Evolutionary conservation across 495 filamentous ascomycete species (phyloP).

Genomic region (Xylaria bambusicola): DNA sequence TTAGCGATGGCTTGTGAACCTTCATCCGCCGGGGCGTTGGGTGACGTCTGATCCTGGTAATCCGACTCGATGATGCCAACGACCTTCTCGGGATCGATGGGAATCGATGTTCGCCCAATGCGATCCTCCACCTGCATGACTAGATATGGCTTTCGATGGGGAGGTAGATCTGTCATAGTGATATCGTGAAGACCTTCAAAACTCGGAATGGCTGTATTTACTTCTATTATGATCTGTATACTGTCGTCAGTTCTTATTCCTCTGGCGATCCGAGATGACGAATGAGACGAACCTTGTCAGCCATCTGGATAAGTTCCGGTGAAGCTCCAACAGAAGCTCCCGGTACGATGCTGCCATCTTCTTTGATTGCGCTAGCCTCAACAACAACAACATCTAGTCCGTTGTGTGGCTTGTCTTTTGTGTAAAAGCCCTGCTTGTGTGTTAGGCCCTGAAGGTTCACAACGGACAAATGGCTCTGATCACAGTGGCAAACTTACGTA

Average conservation of each 20-base stretch:
- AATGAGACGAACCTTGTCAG: slow-evolving; percentile 63
- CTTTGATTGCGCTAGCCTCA: slow-evolving; percentile 88
- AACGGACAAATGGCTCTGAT: neutral
- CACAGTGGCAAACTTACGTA: slow-evolving; percentile 55
- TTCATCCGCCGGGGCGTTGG: slow-evolving; percentile 76
- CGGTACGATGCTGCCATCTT: slow-evolving; percentile 86
- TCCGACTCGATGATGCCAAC: slow-evolving; percentile 83
- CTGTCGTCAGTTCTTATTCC: slow-evolving; percentile 2
- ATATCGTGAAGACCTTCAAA: slow-evolving; percentile 93
- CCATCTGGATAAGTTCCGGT: slow-evolving; percentile 85
- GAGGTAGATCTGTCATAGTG: slow-evolving; percentile 81
- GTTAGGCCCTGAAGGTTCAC: neutral
- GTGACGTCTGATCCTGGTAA: slow-evolving; percentile 79
- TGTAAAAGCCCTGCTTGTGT: slow-evolving; percentile 69
- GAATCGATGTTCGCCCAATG: slow-evolving; percentile 81
- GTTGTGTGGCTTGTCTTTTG: slow-evolving; percentile 70
- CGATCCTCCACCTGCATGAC: slow-evolving; percentile 78
- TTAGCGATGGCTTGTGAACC: slow-evolving; percentile 70
- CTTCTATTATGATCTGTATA: slow-evolving; percentile 77
- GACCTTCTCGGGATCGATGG: slow-evolving; percentile 86
- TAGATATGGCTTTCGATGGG: slow-evolving; percentile 79
- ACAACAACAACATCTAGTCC: slow-evolving; percentile 83
- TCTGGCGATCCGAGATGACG: too few species aligned
- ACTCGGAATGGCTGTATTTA: slow-evolving; percentile 82
- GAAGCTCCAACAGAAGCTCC: slow-evolving; percentile 85